Conservation (phyloP, 495 filamentous ascomycete genomes). For the Aspergillus funiculosus region DNA sequence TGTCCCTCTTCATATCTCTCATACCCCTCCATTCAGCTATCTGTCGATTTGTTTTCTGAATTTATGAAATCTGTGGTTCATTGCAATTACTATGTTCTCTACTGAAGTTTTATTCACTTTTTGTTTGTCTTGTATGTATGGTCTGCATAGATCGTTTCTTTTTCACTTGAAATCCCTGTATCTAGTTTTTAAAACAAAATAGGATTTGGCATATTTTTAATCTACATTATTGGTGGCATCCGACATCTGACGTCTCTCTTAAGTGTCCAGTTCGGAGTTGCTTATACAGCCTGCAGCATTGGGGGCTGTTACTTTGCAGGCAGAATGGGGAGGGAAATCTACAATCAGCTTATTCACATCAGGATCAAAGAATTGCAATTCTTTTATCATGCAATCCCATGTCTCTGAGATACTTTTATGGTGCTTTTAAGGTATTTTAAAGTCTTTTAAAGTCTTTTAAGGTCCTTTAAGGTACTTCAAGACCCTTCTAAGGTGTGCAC, state of each 20-base stretch:
- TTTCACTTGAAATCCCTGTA: not conserved
- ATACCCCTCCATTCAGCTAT: conserved; percentile 17
- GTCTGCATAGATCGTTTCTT: not conserved
- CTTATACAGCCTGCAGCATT: not conserved
- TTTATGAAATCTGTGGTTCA: conserved; percentile 1
- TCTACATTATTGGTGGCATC: not conserved
- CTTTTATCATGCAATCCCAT: too few relatives aligned
- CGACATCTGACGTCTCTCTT: not conserved
- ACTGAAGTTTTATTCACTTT: not conserved
- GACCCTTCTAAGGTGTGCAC: too few relatives aligned
- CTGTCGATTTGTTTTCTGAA: conserved; percentile 5
- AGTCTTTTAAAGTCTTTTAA: too few relatives aligned
- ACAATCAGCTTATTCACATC: too few relatives aligned
- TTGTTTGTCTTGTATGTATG: too few relatives aligned
- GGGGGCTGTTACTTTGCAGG: too few relatives aligned
- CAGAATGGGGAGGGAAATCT: too few relatives aligned
- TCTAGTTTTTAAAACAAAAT: not conserved
- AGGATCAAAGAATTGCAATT: too few relatives aligned
- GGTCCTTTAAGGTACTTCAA: too few relatives aligned
- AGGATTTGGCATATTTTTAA: not conserved
- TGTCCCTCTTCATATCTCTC: conserved; percentile 23
- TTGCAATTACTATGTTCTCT: not conserved
- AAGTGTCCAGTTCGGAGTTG: not conserved
- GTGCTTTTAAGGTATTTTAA: too few relatives aligned
- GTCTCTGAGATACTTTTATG: too few relatives aligned